These are phyloP conservation scores for Pseudodiploospora longispora DNA, from an alignment of 2,329 filamentous ascomycete species.

Conservation along the genomic window DNA sequence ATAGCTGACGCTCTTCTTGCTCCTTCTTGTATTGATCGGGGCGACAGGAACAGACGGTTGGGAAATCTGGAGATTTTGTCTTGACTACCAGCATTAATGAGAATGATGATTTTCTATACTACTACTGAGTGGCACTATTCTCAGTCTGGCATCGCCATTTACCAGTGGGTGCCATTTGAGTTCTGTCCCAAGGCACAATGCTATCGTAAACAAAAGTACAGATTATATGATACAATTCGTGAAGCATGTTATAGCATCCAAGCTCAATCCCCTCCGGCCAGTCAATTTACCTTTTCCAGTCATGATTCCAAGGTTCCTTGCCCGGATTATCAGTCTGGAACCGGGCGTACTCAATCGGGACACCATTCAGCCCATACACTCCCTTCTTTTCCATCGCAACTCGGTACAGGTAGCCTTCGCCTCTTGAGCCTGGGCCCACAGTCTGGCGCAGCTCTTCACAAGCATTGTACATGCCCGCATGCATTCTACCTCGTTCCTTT, in stretches of 20 bases:
- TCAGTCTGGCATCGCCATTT: too few species aligned
- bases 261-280: neutral
- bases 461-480: constrained; percentile 73
- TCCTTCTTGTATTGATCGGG: constrained; percentile 3
- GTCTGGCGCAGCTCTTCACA: constrained; percentile 72
- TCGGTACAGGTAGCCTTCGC: constrained; percentile 69
- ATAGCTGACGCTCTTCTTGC: constrained; percentile 4
- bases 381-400: constrained; percentile 88
- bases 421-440: constrained; percentile 46
- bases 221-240: too few species aligned
- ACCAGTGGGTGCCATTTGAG: too few species aligned
- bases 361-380: constrained; percentile 60
- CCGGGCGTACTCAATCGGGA: constrained; percentile 88
- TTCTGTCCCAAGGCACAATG: too few species aligned
- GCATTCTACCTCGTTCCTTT: constrained; percentile 67
- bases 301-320: constrained; percentile 82
- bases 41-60: constrained; percentile 2
- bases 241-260: too few species aligned
- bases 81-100: constrained; percentile 9
- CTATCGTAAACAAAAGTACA: too few species aligned
- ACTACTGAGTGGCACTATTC: too few species aligned
- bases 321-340: constrained; percentile 76
- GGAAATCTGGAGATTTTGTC: neutral
- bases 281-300: constrained; percentile 60
- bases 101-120: constrained; percentile 14